These are phyloP conservation scores for Russula sp. DNA, from an alignment of 768 basidiomycete species.

Conservation along the genomic window DNA sequence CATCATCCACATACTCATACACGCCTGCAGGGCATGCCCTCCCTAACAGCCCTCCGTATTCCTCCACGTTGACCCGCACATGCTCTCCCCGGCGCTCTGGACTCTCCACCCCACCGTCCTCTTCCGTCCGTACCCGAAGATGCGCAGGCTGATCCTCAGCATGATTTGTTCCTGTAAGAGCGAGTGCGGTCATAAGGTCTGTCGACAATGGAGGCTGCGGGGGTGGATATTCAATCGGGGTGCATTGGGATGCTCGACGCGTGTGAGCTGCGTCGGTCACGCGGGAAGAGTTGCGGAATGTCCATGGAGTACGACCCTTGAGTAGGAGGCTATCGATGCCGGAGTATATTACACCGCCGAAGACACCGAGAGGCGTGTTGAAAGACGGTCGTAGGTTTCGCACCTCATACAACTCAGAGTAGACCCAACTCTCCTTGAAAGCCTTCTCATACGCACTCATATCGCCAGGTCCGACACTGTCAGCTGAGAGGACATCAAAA, in stretches of 20 bases:
- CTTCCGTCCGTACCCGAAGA: constrained; percentile 51
- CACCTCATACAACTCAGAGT: constrained; percentile 80
- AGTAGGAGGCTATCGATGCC: constrained; percentile 83
- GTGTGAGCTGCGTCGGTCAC: constrained; percentile 66
- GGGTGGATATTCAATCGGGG: constrained; percentile 78
- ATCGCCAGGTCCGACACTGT: constrained; percentile 35
- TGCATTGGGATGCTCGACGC: constrained; percentile 51
- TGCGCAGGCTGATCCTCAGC: constrained; percentile 95
- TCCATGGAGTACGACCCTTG: constrained; percentile 87
- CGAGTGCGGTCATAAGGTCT: constrained; percentile 84
- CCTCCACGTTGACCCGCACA: constrained; percentile 62
- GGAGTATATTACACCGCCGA: constrained; percentile 84
- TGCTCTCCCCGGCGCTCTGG: constrained; percentile 48
- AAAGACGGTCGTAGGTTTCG: constrained; percentile 90
- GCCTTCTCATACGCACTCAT: constrained; percentile 67
- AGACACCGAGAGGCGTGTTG: constrained; percentile 67
- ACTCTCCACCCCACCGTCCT: constrained; percentile 34
- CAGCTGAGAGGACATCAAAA: constrained; percentile 47
- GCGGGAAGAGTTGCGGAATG: constrained; percentile 57
- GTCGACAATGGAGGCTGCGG: constrained; percentile 88
- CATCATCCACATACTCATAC: constrained; percentile 89
- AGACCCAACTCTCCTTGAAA: constrained; percentile 76
- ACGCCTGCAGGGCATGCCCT: constrained; percentile 92
- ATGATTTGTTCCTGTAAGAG: constrained; percentile 91
- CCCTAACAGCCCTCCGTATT: constrained; percentile 84